Conservation (phyloP, 176 grass and related monocot genomes). For the Neostapfia colusana region DNA sequence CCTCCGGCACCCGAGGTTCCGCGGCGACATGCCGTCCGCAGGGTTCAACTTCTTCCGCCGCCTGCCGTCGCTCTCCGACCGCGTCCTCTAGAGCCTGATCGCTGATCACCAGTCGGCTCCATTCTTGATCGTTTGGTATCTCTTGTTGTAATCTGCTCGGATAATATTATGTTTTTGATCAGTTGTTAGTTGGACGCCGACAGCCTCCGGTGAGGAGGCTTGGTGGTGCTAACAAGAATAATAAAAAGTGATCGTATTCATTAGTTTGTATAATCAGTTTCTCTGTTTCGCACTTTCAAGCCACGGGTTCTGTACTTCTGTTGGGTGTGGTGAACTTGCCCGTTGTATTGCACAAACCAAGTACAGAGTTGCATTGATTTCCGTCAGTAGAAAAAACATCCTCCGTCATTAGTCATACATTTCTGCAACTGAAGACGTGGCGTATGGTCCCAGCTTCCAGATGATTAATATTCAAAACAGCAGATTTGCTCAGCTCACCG, state of each 20-base stretch:
- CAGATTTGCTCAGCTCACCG: too few species aligned
- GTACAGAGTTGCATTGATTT: background rate
- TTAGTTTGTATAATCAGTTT: slow-evolving; percentile 17
- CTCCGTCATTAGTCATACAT: background rate
- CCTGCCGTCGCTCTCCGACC: slow-evolving; percentile 74
- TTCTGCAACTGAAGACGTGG: background rate
- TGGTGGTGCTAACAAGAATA: slow-evolving; percentile 30
- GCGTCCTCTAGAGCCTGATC: slow-evolving; percentile 61
- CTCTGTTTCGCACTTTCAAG: background rate
- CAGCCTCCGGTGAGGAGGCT: slow-evolving; percentile 45
- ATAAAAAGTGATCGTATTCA: slow-evolving; percentile 35
- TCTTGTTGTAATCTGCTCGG: slow-evolving; percentile 18
- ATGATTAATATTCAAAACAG: background rate
- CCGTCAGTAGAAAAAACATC: too few species aligned
- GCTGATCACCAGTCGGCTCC: slow-evolving; percentile 18
- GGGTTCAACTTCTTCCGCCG: slow-evolving; percentile 96
- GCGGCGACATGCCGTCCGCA: slow-evolving; percentile 86
- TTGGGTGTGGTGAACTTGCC: background rate
- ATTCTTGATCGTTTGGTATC: slow-evolving; percentile 8
- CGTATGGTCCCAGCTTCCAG: background rate
- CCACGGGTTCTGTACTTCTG: background rate
- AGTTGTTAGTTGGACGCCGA: slow-evolving; percentile 24
- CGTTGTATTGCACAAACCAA: background rate
- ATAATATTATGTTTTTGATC: slow-evolving; percentile 5
- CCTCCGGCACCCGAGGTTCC: slow-evolving; percentile 87